Base-by-base conservation (phyloP, 306 rosid genomes). In the Sicyos edulis region DNA sequence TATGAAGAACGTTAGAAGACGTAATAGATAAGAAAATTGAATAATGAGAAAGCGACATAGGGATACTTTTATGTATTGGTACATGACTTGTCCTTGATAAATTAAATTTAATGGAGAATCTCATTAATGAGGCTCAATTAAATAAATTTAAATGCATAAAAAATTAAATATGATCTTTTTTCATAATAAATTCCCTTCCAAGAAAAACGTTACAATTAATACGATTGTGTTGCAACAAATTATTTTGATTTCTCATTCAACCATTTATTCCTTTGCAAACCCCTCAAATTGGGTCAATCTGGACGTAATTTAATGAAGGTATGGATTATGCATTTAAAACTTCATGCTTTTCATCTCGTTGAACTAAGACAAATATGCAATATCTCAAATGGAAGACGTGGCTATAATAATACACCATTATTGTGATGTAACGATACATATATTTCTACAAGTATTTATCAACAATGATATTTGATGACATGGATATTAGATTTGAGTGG, bases 31-130 rank as follows among this genome's bases (percentile, higher is more conserved):
- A 63, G 16, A 64, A 45, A 65, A 65, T 62, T 62, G 45, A 65
- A 65, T 42, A 44, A 65, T 42, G 5, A 44, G 71, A 65, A 6
- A 65, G 34, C 17, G 54, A 65, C 71, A 65, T 65, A 45, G 71
- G 10, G n/a, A 65, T 65, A 19, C 44, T 5, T 37, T 37, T 37
- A 37, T 37, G 44, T 37, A 37, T 37, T 37, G 44, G 6, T 37
- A 37, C 44, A 37, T 37, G 44, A 37, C 44, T 0, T 37, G 44
- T 37, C 44, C 44, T 37, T 37, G 44, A 7, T 37, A 37, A 37
- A 37, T 37, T 45, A 44, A 4, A 65, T 42, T 45, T 65, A 65
- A 44, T 65, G 12, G 15, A 10, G 54, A 65, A 11, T 65, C 54
- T 44, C 4, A 37, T 63, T 37, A 62, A 65, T 44, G 37, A 65